Evolutionary conservation across 768 basidiomycete genomes (phyloP).

Genomic region (Russula earlei): DNA sequence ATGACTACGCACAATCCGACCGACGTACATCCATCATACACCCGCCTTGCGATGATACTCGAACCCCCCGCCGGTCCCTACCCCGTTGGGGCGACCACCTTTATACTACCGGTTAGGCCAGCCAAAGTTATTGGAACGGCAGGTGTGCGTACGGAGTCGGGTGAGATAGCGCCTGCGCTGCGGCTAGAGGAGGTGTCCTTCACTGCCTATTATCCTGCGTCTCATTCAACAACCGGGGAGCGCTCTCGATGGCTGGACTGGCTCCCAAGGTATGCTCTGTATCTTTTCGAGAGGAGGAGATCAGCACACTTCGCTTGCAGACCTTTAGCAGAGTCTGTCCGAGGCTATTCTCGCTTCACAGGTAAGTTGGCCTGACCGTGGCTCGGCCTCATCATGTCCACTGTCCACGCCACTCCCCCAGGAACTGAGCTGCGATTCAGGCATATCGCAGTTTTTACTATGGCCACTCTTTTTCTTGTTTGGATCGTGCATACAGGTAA

Average conservation of each 20-base stretch:
- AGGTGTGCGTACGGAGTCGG: not conserved
- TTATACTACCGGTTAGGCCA: constrained; percentile 6
- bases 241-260: constrained; percentile 6
- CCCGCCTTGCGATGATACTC: not conserved
- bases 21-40: no score
- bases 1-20: no score
- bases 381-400: not conserved
- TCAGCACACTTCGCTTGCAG: not conserved
- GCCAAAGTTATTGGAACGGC: constrained; percentile 1
- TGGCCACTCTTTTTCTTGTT: constrained; percentile 12
- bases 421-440: no score
- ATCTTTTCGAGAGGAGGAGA: no score
- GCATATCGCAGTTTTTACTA: constrained; percentile 3
- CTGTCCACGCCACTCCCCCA: not conserved
- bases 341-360: constrained; percentile 13
- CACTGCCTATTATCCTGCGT: constrained; percentile 11
- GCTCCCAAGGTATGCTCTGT: constrained; percentile 11
- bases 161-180: not conserved
- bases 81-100: constrained; percentile 11
- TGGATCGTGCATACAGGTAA: constrained; percentile 12
- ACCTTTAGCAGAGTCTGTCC: constrained; percentile 3
- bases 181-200: constrained; percentile 14
- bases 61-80: constrained; percentile 11
- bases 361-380: not conserved
- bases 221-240: not conserved